Base-by-base conservation (phyloP, 2,329 filamentous ascomycete genomes). In the Botryotinia narcissicola region DNA sequence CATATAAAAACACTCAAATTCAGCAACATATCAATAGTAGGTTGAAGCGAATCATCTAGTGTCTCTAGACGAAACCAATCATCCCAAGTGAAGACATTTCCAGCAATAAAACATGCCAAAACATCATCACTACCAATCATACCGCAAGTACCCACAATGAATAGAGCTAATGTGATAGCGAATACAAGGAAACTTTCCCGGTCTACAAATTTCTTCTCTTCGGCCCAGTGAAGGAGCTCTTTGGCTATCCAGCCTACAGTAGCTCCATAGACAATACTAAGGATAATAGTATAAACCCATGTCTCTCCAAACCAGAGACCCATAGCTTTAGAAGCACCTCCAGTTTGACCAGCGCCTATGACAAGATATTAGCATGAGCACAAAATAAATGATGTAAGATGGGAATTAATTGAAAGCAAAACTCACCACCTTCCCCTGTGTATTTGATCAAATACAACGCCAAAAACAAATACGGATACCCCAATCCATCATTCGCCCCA, bases 31-130 rank as follows among this genome's bases (percentile, higher is more conserved):
- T 98, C 94, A 63, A 98, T 92, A 0, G 94, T 97, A 0, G 94
- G 94, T 80, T 98, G 94, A n/a, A 98, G 87, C 2, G 93, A 95
- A 81, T 98, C 95, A 77, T 97, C 95, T 78, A 92, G 85, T 0
- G 95, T 98, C 81, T 97, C 93, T 1, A 95, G 85, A 0, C 95
- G 91, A 82, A 97, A 98, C 94, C 93, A 97, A 82, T 97, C 94
- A 80, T 97, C 94, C 90, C 93, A 95, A 0, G 93, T 97, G 77
- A 98, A 97, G 1, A 89, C 89, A 79, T 97, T 97, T 1, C 95
- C 95, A 3, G 95, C 95, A 78, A 97, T 91, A 80, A 98, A 98
- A 83, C 94, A 97, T 1, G 95, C 94, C 10, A 98, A 86, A 0
- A 97, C 92, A 79, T 98, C 95, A 80, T 97, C 94, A 51, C 91